phyloP scores from a whole-genome alignment of 1,284 basidiomycete species.

The Pseudozyma thailandica region DNA sequence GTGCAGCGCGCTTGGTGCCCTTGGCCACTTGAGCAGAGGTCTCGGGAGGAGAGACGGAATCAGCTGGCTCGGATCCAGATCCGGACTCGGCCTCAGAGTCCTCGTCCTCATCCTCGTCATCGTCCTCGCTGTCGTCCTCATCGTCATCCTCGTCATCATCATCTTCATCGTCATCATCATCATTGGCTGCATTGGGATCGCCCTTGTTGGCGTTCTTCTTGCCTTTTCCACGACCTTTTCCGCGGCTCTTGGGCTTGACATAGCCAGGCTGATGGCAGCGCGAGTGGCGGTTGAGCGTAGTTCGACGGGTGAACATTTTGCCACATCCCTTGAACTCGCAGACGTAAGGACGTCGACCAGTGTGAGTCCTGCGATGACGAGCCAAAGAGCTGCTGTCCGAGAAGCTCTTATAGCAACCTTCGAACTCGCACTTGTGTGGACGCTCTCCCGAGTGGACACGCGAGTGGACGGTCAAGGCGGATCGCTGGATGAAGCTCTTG shows the following conservation, averaged over 20 bases:
- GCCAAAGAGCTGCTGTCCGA: constrained; percentile 73
- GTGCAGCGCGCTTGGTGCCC: constrained; percentile 40
- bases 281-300: constrained; percentile 67
- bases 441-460: constrained; percentile 89
- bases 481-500: constrained; percentile 67
- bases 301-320: constrained; percentile 67
- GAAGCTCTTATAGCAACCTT: constrained; percentile 75
- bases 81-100: constrained; percentile 34
- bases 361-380: constrained; percentile 79
- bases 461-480: constrained; percentile 82
- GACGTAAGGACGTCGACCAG: constrained; percentile 68
- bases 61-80: constrained; percentile 35
- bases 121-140: constrained; percentile 51
- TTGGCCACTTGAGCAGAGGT: constrained; percentile 36
- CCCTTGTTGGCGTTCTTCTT: constrained; percentile 41
- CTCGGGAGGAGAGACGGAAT: constrained; percentile 35
- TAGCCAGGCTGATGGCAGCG: constrained; percentile 61
- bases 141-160: constrained; percentile 55
- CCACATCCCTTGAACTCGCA: constrained; percentile 66
- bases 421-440: constrained; percentile 77
- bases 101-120: constrained; percentile 36
- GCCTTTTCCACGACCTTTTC: constrained; percentile 47
- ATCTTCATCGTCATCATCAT: constrained; percentile 36
- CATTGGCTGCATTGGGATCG: constrained; percentile 18
- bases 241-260: constrained; percentile 55